A percentile compares a stretch with the other conserved stretches of the same genome.
Evolutionary conservation across 1,284 basidiomycete genomes (phyloP).

Genomic region (Puccinia horiana): DNA sequence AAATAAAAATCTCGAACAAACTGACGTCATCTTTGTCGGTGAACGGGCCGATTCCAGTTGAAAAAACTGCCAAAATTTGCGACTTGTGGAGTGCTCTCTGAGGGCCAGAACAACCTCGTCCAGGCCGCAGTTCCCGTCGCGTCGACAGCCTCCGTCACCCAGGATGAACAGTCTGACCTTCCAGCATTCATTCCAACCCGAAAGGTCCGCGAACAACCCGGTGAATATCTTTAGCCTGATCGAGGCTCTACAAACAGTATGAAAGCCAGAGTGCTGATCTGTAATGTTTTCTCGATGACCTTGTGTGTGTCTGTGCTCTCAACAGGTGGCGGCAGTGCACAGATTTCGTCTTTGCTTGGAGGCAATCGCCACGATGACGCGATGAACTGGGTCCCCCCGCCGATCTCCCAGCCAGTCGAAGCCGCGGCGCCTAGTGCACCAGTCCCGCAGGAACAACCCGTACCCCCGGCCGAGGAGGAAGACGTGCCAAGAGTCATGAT

Average conservation of each 20-base stretch:
- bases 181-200: conserved; percentile 40
- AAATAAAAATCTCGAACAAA: not conserved
- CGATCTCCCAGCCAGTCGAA: not conserved
- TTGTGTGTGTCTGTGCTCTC: not conserved
- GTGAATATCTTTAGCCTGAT: not conserved
- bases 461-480: not conserved
- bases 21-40: no score
- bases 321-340: conserved; percentile 35
- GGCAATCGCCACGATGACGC: not conserved
- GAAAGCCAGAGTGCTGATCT: not conserved
- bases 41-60: not conserved
- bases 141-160: not conserved
- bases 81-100: conserved; percentile 13
- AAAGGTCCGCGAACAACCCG: conserved; percentile 44
- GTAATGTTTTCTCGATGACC: not conserved
- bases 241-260: not conserved
- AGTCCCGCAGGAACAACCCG: not conserved
- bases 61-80: conserved; percentile 42
- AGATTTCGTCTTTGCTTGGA: conserved; percentile 37
- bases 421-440: not conserved
- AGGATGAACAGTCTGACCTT: not conserved
- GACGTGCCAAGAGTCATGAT: conserved; percentile 27
- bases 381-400: conserved; percentile 19
- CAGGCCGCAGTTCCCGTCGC: not conserved
- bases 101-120: conserved; percentile 1